These are phyloP conservation scores for Lactifluus subvellereus DNA, from an alignment of 768 basidiomycete genomes.

Conservation along the genomic window DNA sequence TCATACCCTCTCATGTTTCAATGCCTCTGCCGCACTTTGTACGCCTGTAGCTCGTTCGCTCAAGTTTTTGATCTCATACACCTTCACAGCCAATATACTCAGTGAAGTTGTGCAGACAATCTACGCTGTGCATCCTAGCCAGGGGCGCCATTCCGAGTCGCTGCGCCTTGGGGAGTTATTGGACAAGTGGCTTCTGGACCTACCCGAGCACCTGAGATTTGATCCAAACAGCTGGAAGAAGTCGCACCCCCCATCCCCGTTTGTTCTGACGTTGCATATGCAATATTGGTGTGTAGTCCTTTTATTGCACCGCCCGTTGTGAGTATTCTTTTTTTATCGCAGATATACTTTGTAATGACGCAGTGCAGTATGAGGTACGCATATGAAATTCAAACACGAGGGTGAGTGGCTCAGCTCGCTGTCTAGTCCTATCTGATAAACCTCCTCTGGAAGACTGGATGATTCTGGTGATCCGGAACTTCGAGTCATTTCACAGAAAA, in stretches of 20 bases:
- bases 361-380: constrained; percentile 31
- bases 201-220: constrained; percentile 62
- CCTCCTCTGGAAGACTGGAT: constrained; percentile 24
- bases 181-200: constrained; percentile 70
- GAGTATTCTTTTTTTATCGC: constrained; percentile 30
- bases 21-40: constrained; percentile 69
- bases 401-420: constrained; percentile 24
- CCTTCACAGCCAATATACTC: constrained; percentile 53
- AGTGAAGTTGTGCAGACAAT: constrained; percentile 63
- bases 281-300: constrained; percentile 80
- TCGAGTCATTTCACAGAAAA: constrained; percentile 50
- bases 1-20: constrained; percentile 67
- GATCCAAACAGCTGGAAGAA: constrained; percentile 41
- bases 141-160: constrained; percentile 54
- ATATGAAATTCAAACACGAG: constrained; percentile 17
- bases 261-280: constrained; percentile 73
- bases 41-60: constrained; percentile 29
- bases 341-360: background rate
- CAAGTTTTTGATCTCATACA: constrained; percentile 12
- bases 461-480: constrained; percentile 47
- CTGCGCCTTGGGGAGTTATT: constrained; percentile 52
- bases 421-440: background rate
- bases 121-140: constrained; percentile 56
- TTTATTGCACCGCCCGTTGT: constrained; percentile 76
- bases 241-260: constrained; percentile 46